Base-by-base conservation (phyloP, 2,329 filamentous ascomycete genomes). In the Xylariaceae sp. region DNA sequence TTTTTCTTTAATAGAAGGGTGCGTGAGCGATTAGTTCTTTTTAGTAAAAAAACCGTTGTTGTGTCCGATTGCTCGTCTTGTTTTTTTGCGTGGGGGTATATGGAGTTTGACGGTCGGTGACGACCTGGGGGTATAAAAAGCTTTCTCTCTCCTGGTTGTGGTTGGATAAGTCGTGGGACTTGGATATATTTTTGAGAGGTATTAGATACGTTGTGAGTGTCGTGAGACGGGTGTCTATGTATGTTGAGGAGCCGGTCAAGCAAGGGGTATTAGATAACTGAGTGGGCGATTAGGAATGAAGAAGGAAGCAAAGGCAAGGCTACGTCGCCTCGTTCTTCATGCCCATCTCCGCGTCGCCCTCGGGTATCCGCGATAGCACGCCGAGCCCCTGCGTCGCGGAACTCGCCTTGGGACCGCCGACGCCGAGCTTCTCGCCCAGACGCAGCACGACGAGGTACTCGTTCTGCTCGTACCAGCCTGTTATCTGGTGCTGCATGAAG, bases 381-480 rank as follows among this genome's bases (percentile, higher is more conserved):
- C 81, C 80, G 55, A 82, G 74, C 2, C 73, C 72, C 23, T 74
- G 71, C 1, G 67, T 66, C 15, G 67, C 63, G 2, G 68, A 61
- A 61, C 60, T 70, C 39, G 55, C 65, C 65, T 70, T 74, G 60
- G 62, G 71, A 34, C 57, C 64, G 13, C 62, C 64, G 35, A 95
- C 77, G 61, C 89, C 86, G 35, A 96, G 80, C 74, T 93, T 95
- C 73, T 96, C 89, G 72, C 92, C 93, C 64, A 97, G 77, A 71
- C 91, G 90, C 15, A 90, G 81, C 52, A 97, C 86, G 2, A 86
- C 84, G 64, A 89, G 74, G 71, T 88, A 92, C 64, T 97, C 92
- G 67, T 84, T 83, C 51, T 90, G 83, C 69, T 94, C 89, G 13
- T 89, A 84, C 37, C 91, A 82, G 1, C 86, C 87, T 18, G 74